phyloP scores from a whole-genome alignment of 495 filamentous ascomycete species.

The Daldinia concentrica region DNA sequence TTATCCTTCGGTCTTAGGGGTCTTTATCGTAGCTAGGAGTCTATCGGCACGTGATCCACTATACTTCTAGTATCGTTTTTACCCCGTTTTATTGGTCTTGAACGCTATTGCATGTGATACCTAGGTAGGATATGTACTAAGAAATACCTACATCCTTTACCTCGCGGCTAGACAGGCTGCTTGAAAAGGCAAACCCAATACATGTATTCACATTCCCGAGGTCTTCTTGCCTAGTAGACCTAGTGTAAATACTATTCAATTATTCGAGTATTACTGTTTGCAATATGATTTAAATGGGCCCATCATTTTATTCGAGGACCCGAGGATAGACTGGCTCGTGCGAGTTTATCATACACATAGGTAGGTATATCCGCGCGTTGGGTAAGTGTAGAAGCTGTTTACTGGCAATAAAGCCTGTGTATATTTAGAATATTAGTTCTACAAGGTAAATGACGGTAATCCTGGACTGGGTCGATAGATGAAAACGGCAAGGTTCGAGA shows the following conservation, averaged over 20 bases:
- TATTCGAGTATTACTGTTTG: no score
- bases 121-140: neutral
- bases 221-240: neutral
- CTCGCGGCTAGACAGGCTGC: neutral
- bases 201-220: neutral
- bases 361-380: no score
- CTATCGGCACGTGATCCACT: constrained; percentile 24
- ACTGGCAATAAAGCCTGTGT: no score
- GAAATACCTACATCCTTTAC: neutral
- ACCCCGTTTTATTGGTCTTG: neutral
- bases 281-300: no score
- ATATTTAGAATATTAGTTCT: neutral
- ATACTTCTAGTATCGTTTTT: neutral
- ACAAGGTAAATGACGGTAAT: neutral
- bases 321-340: no score
- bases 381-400: no score
- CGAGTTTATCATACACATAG: no score
- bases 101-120: neutral
- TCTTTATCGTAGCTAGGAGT: constrained; percentile 9
- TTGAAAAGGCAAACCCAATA: no score
- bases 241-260: no score
- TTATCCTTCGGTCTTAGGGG: constrained; percentile 30
- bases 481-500: neutral
- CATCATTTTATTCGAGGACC: no score
- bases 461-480: neutral